phyloP scores from a whole-genome alignment of 2,329 filamentous ascomycete species.

The Aspergillus sp. region DNA sequence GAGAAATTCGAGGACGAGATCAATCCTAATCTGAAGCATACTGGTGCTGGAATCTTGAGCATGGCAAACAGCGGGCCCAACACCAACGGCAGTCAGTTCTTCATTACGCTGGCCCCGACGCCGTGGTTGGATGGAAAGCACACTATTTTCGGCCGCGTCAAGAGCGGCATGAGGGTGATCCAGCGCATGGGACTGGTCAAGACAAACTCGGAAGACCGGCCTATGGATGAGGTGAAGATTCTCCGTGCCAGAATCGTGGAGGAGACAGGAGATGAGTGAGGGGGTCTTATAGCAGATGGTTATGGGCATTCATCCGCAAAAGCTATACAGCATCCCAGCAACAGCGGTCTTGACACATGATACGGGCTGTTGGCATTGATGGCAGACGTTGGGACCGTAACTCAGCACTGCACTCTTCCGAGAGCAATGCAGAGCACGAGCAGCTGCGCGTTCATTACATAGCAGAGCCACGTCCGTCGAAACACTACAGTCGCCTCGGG shows the following conservation, averaged over 20 bases:
- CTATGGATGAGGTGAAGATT: slow-evolving; percentile 80
- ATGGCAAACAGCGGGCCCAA: slow-evolving; percentile 96
- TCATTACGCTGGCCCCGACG: slow-evolving; percentile 89
- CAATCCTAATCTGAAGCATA: slow-evolving; percentile 74
- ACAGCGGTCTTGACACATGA: neutral
- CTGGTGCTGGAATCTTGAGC: slow-evolving; percentile 86
- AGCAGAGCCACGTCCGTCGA: neutral
- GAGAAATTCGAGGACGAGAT: slow-evolving; percentile 96
- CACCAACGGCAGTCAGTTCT: slow-evolving; percentile 95
- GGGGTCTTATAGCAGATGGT: neutral
- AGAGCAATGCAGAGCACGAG: neutral
- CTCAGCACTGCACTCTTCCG: neutral
- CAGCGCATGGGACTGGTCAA: slow-evolving; percentile 85
- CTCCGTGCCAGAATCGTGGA: slow-evolving; percentile 70
- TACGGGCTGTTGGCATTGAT: neutral
- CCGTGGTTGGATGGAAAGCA: slow-evolving; percentile 74
- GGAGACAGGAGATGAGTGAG: slow-evolving; percentile 51
- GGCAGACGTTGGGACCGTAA: neutral
- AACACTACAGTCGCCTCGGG: neutral
- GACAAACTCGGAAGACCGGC: slow-evolving; percentile 78
- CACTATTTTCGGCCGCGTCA: slow-evolving; percentile 92
- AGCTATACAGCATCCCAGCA: neutral
- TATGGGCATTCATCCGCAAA: neutral
- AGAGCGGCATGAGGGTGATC: slow-evolving; percentile 77
- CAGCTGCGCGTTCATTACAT: neutral